phyloP scores from a whole-genome alignment of 169 alveolate species.

The Miamiensis avidus region DNA sequence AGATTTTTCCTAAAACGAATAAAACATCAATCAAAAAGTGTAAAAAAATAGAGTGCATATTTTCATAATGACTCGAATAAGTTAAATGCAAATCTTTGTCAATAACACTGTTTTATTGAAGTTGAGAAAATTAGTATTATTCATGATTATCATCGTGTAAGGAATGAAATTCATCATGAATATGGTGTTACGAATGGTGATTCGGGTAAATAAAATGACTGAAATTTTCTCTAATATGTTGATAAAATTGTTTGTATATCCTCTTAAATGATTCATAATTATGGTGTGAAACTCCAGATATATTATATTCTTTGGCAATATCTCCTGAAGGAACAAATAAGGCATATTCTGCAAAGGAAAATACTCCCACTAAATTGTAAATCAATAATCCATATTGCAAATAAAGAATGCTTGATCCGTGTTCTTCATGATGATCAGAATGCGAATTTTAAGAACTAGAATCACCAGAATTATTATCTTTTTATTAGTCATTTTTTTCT shows the following conservation, averaged over 20 bases:
- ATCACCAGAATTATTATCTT: no score
- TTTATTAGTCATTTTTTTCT: neutral
- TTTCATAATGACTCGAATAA: neutral
- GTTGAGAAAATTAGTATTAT: no score
- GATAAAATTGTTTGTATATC: neutral
- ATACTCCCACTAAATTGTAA: neutral
- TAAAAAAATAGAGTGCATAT: neutral
- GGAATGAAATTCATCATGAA: neutral
- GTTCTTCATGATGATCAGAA: neutral
- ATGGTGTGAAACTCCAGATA: neutral
- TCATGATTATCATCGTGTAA: neutral
- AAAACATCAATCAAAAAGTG: neutral
- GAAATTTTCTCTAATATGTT: neutral
- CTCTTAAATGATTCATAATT: no score
- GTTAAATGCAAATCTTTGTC: no score
- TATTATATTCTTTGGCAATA: neutral
- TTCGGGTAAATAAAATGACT: neutral
- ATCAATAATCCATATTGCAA: neutral
- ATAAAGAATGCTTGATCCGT: neutral
- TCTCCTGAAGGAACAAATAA: neutral
- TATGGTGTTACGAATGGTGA: neutral
- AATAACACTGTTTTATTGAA: no score
- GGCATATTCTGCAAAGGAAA: neutral
- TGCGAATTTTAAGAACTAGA: no score
- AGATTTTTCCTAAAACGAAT: neutral